Base-by-base conservation (phyloP, 2,329 filamentous ascomycete species). In the Pestalotiopsis fici region DNA sequence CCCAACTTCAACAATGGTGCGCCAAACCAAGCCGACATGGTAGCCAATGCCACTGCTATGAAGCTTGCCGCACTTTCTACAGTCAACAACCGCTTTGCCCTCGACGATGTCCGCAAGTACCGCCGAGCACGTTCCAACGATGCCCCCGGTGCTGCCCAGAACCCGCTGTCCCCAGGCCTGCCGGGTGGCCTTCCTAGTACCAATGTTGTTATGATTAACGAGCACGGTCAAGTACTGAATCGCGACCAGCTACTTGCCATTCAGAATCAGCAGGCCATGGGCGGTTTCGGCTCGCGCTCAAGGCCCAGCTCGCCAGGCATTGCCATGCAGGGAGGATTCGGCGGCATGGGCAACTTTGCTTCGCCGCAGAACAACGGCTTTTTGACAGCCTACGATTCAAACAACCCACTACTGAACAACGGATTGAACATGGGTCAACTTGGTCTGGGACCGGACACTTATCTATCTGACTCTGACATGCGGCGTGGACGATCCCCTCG, bases 1-100 rank as follows among this genome's bases (percentile, higher is more conserved):
- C 84, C 93, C 54, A 95, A 91, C 72, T 99, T 98, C 80, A 91
- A 87, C 70, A 69, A 87, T 80, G 74, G 91, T 88, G 82, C 83
- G 54, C 85, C 84, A 59, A 90, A 87, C 66, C 95, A 98, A 78
- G 95, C 94, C 18, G 96, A 99, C 76, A 98, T 98, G 95, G 92
- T 99, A 67, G 96, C 96, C 68, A 99, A 98, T 77, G 96, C 96
- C 28, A 98, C 96, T 18, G 96, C 96, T 25, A 99, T 99, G 96
- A 99, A 99, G 80, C 88, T 99, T 64, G 96, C 96, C 59, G 96
- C 96, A 21, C 85, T 99, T 59, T 98, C 95, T 4, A 99, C 96
- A 2, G 96, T 99, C 62, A 99, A 98, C 84, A 99, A 98, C 80
- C 93, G 96, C 55, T 97, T 99, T 75, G 95, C 96, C 64, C 86